Evolutionary conservation across 129 eudicot species (phyloP), one percentile per base, ranked within the genome.

Genomic region (Chrysanthemum seticuspe): DNA sequence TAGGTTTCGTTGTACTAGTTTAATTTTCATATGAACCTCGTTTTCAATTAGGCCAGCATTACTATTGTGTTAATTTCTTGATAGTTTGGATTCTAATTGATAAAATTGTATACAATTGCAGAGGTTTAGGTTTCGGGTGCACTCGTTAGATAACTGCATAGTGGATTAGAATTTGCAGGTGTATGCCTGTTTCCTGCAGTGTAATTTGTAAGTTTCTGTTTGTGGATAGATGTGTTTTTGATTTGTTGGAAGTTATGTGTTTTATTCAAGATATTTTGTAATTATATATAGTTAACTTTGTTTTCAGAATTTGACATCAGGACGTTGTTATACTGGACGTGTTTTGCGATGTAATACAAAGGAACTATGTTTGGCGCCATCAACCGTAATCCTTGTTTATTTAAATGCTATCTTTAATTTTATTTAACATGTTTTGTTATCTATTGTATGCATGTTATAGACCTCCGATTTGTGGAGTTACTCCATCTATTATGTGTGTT

Each of bases 251-350:
- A 67, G 80, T 55, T 78, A 1, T 77, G 25, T 54, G 2, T 40
- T 7, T 40, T 54, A 49, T 50, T 19, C 10, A 18, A 34, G 55
- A 70, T 70, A 65, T 18, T 51, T 51, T 60, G 36, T 10, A 40
- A 62, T 70, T 40, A 40, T 51, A 69, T 51, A 13, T 50, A 0
- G 70, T 2, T 19, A 55, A 60, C 51, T 69, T 51, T 34, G 62
- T 14, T 54, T 62, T 0, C 58, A 77, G 76, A 77, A 63, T 34
- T 70, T 70, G 71, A 59, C 65, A 70, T 61, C 62, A n/a, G 50
- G 76, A 52, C 60, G 10, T 13, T 57, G 11, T 67, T 45, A 12
- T 4, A 31, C 67, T 56, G 73, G 13, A 36, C 65, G 68, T 61
- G 48, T 52, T 53, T 13, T 78, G 70, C 23, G 72, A 70, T 53